Conservation (phyloP, 2,329 filamentous ascomycete genomes). For the Lachnellula willkommii region DNA sequence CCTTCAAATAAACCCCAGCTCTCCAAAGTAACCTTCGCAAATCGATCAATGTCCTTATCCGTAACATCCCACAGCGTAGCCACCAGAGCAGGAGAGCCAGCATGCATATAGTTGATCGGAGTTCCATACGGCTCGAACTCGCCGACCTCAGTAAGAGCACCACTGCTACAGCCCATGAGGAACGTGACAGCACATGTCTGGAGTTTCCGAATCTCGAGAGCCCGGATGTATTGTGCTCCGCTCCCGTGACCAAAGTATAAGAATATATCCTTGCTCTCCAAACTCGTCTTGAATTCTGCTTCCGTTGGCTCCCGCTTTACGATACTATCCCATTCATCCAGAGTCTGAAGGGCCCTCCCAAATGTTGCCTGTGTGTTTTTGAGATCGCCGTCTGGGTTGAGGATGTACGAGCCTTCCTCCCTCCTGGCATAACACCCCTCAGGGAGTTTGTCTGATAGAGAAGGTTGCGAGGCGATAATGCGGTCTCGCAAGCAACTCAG, state of each 20-base stretch:
- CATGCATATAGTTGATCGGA: conserved; percentile 86
- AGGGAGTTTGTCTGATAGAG: conserved; percentile 9
- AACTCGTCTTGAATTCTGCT: conserved; percentile 64
- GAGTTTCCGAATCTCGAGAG: conserved; percentile 73
- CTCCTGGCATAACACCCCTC: conserved; percentile 53
- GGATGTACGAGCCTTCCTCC: conserved; percentile 65
- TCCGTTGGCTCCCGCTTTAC: conserved; percentile 67
- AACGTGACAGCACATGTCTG: conserved; percentile 75
- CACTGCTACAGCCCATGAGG: conserved; percentile 92
- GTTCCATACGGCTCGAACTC: conserved; percentile 90
- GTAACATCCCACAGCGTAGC: conserved; percentile 98
- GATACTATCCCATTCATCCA: conserved; percentile 66
- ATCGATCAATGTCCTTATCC: conserved; percentile 93
- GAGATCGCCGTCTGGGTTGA: conserved; percentile 85
- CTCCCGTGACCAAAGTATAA: conserved; percentile 97
- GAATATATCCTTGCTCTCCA: conserved; percentile 65
- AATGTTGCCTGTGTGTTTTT: conserved; percentile 74
- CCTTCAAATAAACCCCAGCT: conserved; percentile 68
- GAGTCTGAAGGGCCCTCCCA: conserved; percentile 56
- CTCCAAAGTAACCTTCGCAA: conserved; percentile 72
- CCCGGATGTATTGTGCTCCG: conserved; percentile 88
- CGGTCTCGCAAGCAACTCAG: conserved; percentile 75
- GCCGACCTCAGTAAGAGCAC: conserved; percentile 71
- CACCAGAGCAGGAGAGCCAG: conserved; percentile 78
- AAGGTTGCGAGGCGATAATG: conserved; percentile 43